These are phyloP conservation scores for Narthecium ossifragum DNA, from an alignment of 106 monocot species.

Conservation along the genomic window DNA sequence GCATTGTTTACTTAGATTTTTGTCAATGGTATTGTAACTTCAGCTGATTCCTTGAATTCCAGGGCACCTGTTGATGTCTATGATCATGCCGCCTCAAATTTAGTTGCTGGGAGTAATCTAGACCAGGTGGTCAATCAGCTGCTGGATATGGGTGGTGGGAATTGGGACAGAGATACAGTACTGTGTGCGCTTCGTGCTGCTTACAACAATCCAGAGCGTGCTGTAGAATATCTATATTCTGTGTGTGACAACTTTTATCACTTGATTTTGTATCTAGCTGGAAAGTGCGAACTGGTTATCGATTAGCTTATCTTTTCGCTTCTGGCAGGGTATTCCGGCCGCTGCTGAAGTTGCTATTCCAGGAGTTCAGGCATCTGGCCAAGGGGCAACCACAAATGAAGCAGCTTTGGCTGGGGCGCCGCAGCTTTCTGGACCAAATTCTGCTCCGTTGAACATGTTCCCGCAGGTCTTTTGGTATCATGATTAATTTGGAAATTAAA, in stretches of 20 bases:
- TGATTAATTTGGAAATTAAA: too few relatives aligned
- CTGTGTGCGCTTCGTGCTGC: slow-evolving; percentile 81
- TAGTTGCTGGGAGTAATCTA: slow-evolving; percentile 58
- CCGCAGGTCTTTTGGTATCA: slow-evolving; percentile 51
- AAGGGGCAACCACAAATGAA: slow-evolving; percentile 18
- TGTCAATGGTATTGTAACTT: too few relatives aligned
- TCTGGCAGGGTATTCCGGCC: slow-evolving; percentile 72
- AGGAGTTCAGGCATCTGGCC: slow-evolving; percentile 27
- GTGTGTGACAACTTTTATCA: slow-evolving; percentile 19
- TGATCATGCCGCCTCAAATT: slow-evolving; percentile 74
- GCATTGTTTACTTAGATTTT: too few relatives aligned
- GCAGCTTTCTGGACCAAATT: slow-evolving; percentile 59
- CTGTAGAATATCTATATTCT: slow-evolving; percentile 93
- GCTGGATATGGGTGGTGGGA: slow-evolving; percentile 97
- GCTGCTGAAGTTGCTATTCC: slow-evolving; percentile 74
- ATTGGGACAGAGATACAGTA: slow-evolving; percentile 83
- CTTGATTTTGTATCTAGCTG: neutral
- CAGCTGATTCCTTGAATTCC: slow-evolving; percentile 6
- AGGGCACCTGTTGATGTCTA: slow-evolving; percentile 42
- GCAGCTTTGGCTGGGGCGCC: slow-evolving; percentile 13
- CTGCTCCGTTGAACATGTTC: slow-evolving; percentile 79
- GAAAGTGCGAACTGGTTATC: neutral
- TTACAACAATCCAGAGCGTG: slow-evolving; percentile 96
- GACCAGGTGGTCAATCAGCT: slow-evolving; percentile 65
- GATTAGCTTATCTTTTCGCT: slow-evolving; percentile 1